A percentile compares a stretch with the other conserved stretches of the same genome.
phyloP scores from a whole-genome alignment of 1,284 basidiomycete species.

The Leccinum solheimii region DNA sequence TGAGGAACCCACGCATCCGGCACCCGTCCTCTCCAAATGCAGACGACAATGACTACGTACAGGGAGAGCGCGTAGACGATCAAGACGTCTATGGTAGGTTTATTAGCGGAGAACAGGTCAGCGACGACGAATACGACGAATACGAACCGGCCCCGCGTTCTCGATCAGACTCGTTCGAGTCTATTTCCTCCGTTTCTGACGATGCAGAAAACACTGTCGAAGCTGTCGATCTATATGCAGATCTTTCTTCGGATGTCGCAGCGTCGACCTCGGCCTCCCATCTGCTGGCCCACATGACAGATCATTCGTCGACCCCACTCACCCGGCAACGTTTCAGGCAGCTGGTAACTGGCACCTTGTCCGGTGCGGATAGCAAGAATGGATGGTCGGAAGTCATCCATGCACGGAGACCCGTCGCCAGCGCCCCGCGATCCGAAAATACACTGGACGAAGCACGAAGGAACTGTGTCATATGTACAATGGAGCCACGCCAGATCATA shows the following conservation, averaged over 20 bases:
- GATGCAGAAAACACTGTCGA: slow-evolving; percentile 35
- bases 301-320: slow-evolving; percentile 42
- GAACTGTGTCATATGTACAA: slow-evolving; percentile 72
- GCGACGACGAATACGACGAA: slow-evolving; percentile 61
- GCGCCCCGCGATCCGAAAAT: slow-evolving; percentile 22
- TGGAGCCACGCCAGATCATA: slow-evolving; percentile 66
- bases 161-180: slow-evolving; percentile 27
- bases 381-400: slow-evolving; percentile 29
- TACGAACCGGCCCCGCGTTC: slow-evolving; percentile 31
- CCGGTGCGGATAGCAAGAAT: slow-evolving; percentile 14
- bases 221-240: slow-evolving; percentile 43
- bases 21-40: background rate
- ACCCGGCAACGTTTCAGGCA: slow-evolving; percentile 47
- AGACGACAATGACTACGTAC: slow-evolving; percentile 7
- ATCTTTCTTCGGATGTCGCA: slow-evolving; percentile 39
- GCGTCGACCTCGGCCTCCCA: slow-evolving; percentile 41
- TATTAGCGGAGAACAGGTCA: slow-evolving; percentile 59
- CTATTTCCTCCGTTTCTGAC: slow-evolving; percentile 31
- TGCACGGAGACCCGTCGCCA: slow-evolving; percentile 21
- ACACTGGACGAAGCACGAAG: slow-evolving; percentile 38
- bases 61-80: slow-evolving; percentile 19
- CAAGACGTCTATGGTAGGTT: slow-evolving; percentile 55
- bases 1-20: slow-evolving; percentile 20
- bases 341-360: slow-evolving; percentile 30
- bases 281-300: slow-evolving; percentile 51